Evolutionary conservation across 257 asterid species (phyloP).

Genomic region (Primulina huaijiensis): DNA sequence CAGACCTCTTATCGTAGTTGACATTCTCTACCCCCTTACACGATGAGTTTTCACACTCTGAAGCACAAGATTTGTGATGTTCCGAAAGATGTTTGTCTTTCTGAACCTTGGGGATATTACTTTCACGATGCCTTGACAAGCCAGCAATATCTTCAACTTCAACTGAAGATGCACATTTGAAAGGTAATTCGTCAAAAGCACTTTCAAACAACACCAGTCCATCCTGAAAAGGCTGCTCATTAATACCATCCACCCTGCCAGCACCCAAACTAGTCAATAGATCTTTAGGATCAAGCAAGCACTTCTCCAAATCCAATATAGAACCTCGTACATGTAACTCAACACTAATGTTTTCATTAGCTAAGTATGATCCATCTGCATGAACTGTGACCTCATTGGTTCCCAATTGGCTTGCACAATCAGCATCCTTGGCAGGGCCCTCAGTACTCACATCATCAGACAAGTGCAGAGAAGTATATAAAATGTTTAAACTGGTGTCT

Average conservation of each 20-base stretch:
- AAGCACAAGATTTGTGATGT: slow-evolving; percentile 27
- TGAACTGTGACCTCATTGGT: slow-evolving; percentile 24
- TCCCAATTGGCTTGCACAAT: slow-evolving; percentile 21
- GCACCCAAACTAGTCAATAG: slow-evolving; percentile 19
- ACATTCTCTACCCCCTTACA: slow-evolving; percentile 30
- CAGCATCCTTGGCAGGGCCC: slow-evolving; percentile 18
- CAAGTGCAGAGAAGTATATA: slow-evolving; percentile 19
- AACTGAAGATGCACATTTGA: slow-evolving; percentile 24
- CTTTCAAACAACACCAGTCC: slow-evolving; percentile 14
- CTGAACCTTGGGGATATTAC: slow-evolving; percentile 23
- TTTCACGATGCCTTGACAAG: slow-evolving; percentile 31
- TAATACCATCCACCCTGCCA: slow-evolving; percentile 16
- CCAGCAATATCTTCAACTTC: slow-evolving; percentile 27
- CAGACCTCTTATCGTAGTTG: slow-evolving; percentile 24
- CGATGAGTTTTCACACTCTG: slow-evolving; percentile 29
- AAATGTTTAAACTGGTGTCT: slow-evolving; percentile 28
- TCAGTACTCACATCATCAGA: slow-evolving; percentile 16
- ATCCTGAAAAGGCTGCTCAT: slow-evolving; percentile 27
- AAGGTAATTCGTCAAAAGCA: slow-evolving; percentile 25
- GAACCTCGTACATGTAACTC: slow-evolving; percentile 25
- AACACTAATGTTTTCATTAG: slow-evolving; percentile 19
- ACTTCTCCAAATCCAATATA: slow-evolving; percentile 25
- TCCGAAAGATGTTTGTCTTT: slow-evolving; percentile 19
- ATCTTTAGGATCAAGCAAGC: slow-evolving; percentile 23
- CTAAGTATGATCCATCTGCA: slow-evolving; percentile 25